These are phyloP conservation scores for Phytophthora pistaciae DNA, from an alignment of 352 stramenopile species.

Conservation along the genomic window DNA sequence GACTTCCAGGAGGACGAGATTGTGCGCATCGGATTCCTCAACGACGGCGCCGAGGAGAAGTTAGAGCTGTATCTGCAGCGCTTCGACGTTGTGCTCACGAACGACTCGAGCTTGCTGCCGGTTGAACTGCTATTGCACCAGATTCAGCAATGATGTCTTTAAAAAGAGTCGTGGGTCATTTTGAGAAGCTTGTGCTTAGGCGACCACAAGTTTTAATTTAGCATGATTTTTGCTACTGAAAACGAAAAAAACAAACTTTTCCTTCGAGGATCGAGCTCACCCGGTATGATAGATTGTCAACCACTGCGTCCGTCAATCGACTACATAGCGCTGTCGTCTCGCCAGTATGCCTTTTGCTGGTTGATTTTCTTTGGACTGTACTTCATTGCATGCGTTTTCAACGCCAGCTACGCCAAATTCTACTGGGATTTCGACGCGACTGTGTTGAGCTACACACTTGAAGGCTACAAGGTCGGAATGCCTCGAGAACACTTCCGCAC, in stretches of 20 bases:
- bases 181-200: not conserved
- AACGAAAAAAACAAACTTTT: not conserved
- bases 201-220: not conserved
- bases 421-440: slow-evolving; percentile 23
- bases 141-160: slow-evolving; percentile 40
- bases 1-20: slow-evolving; percentile 70
- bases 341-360: slow-evolving; percentile 24
- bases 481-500: slow-evolving; percentile 19
- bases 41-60: slow-evolving; percentile 61
- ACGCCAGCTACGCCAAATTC: slow-evolving; percentile 20
- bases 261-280: too few species aligned
- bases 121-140: slow-evolving; percentile 72
- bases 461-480: slow-evolving; percentile 32
- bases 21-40: slow-evolving; percentile 77
- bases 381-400: slow-evolving; percentile 3
- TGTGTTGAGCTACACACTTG: slow-evolving; percentile 12
- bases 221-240: not conserved
- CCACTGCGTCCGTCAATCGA: not conserved
- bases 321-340: slow-evolving; percentile 1
- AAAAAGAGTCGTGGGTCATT: not conserved
- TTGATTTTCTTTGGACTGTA: slow-evolving; percentile 11
- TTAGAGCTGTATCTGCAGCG: slow-evolving; percentile 64
- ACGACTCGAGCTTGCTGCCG: slow-evolving; percentile 71
- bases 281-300: not conserved
- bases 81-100: slow-evolving; percentile 85